A percentile compares a stretch with the other conserved stretches of the same genome.
phyloP scores from a whole-genome alignment of 305 asterid species.

The Fraxinus sp. region DNA sequence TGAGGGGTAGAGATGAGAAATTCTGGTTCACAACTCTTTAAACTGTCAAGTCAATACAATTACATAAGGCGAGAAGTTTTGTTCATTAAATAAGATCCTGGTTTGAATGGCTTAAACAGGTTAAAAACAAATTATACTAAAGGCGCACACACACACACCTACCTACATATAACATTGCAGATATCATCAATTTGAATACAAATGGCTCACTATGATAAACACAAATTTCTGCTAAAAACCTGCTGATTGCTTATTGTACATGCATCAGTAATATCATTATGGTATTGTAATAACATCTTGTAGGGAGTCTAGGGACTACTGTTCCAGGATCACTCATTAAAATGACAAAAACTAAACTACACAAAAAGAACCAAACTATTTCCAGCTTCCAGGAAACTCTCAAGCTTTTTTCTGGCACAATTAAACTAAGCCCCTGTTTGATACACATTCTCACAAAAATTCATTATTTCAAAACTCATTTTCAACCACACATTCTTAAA shows the following conservation, averaged over 20 bases:
- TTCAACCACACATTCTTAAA: too few relatives aligned
- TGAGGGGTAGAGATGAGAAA: constrained; percentile 79
- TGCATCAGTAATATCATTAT: neutral
- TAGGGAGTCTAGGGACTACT: neutral
- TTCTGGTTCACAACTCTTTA: constrained; percentile 82
- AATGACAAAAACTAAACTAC: neutral
- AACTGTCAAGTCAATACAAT: constrained; percentile 44
- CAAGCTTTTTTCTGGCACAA: neutral
- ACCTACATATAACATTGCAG: neutral
- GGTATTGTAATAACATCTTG: neutral
- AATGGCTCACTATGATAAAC: neutral
- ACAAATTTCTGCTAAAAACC: neutral
- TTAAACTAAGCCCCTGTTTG: neutral
- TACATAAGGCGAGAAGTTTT: constrained; percentile 12
- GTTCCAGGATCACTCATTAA: neutral
- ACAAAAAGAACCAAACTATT: neutral
- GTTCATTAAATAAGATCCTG: neutral
- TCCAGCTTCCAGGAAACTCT: neutral
- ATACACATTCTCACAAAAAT: too few relatives aligned
- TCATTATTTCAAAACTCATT: too few relatives aligned
- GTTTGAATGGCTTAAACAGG: neutral
- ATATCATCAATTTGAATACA: neutral
- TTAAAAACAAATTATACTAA: neutral
- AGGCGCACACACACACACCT: neutral
- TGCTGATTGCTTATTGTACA: neutral